A percentile compares a stretch with the other conserved stretches of the same genome.
Evolutionary conservation across 75 land plant species (phyloP).

Genomic region (Ceratopteris richardii): DNA sequence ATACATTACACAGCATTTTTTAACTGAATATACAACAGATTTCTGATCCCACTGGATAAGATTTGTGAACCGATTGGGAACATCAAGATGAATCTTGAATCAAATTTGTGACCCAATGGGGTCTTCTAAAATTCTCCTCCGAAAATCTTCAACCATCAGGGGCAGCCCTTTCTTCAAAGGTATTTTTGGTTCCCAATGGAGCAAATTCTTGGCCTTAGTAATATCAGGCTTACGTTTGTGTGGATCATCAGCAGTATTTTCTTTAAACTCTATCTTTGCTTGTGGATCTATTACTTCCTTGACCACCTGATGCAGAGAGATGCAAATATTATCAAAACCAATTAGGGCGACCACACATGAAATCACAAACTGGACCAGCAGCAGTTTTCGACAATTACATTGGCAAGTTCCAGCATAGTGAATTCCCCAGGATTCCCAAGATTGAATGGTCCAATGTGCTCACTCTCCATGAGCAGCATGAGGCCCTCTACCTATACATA

Average conservation of each 20-base stretch:
- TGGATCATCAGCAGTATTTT: conserved; percentile 75
- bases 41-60: no score
- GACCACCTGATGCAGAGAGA: conserved; percentile 37
- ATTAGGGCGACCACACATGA: background rate
- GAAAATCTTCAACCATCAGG: conserved; percentile 58
- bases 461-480: conserved; percentile 75
- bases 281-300: conserved; percentile 55
- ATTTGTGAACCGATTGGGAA: no score
- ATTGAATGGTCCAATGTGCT: no score
- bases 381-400: conserved; percentile 22
- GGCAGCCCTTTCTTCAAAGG: conserved; percentile 57
- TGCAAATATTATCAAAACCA: background rate
- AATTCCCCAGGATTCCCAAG: conserved; percentile 98
- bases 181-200: conserved; percentile 62
- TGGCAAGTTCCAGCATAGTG: conserved; percentile 79
- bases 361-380: background rate
- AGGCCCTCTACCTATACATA: conserved; percentile 63
- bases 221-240: conserved; percentile 76
- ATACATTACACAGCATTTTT: no score
- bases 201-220: conserved; percentile 46
- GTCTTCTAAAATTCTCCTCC: conserved; percentile 19
- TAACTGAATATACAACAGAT: no score
- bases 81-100: no score
- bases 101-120: background rate
- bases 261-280: conserved; percentile 49